These are phyloP conservation scores for Neoascochyta sp. DNA, from an alignment of 2,329 filamentous ascomycete genomes.

Conservation along the genomic window DNA sequence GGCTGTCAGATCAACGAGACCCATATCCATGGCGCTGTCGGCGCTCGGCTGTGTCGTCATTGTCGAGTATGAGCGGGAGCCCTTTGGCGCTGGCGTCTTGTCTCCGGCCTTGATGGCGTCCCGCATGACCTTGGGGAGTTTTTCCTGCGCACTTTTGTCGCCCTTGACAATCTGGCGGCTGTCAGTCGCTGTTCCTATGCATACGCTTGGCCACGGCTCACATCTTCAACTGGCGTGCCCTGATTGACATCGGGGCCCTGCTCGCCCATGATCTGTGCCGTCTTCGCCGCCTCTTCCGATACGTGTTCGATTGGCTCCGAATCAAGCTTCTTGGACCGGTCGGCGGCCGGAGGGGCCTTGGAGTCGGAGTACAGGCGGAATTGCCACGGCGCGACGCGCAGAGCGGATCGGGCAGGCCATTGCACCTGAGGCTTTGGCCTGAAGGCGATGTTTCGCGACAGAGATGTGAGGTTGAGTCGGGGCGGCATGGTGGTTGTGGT, in stretches of 20 bases:
- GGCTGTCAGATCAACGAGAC: conserved; percentile 26
- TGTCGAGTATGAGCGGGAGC: conserved; percentile 58
- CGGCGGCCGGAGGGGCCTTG: conserved; percentile 29
- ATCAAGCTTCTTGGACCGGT: conserved; percentile 30
- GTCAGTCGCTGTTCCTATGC: conserved; percentile 10
- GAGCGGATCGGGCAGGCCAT: conserved; percentile 26
- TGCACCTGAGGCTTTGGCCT: conserved; percentile 25
- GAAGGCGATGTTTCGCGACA: conserved; percentile 33
- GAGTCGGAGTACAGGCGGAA: conserved; percentile 30
- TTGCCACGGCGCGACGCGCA: conserved; percentile 23
- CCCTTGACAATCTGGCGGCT: conserved; percentile 56
- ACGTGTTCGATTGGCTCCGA: conserved; percentile 53
- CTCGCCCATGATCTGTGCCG: conserved; percentile 55
- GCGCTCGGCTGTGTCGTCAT: conserved; percentile 24
- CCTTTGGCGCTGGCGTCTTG: conserved; percentile 34
- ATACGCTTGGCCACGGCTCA: conserved; percentile 27
- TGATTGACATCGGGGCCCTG: conserved; percentile 60
- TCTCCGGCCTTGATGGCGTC: conserved; percentile 53
- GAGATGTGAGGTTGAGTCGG: conserved; percentile 32
- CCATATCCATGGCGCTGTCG: conserved; percentile 23
- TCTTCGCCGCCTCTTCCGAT: conserved; percentile 62
- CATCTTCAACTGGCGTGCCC: conserved; percentile 65
- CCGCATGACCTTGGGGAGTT: conserved; percentile 65
- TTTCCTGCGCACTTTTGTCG: conserved; percentile 58
- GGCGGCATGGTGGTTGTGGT: conserved; percentile 36